Evolutionary conservation across 148 eudicot genomes (phyloP).

Genomic region (Gaultheria prostrata): DNA sequence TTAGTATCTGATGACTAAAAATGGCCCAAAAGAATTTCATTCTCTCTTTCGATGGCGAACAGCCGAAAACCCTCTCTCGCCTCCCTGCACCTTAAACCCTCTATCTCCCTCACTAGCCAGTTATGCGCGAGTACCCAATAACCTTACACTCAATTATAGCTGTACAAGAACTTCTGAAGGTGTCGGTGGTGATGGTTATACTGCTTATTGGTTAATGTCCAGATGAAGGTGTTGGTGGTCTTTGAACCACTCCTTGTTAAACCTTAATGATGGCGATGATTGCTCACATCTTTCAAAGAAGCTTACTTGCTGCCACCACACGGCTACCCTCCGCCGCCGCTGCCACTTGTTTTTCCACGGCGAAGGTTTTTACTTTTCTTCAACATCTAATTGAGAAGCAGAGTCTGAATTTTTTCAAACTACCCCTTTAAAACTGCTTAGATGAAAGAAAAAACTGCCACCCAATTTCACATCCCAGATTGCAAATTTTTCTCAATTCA

Average conservation of each 20-base stretch:
- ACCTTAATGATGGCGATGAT: conserved; percentile 32
- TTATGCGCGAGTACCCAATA: not conserved
- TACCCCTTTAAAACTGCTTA: no score
- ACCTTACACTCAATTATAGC: not conserved
- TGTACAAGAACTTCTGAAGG: not conserved
- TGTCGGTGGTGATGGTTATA: not conserved
- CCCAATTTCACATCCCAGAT: no score
- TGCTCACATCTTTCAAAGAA: conserved; percentile 18
- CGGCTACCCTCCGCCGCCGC: not conserved
- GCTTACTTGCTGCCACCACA: conserved; percentile 11
- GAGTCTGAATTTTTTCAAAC: no score
- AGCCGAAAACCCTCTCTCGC: not conserved
- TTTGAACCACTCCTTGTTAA: conserved; percentile 17
- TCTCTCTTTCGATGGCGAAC: not conserved
- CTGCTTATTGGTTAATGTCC: not conserved
- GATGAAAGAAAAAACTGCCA: no score
- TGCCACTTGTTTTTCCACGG: not conserved
- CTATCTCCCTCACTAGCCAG: not conserved
- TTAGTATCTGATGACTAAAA: no score
- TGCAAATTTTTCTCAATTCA: not conserved
- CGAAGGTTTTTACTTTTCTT: conserved; percentile 7
- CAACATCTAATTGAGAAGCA: not conserved
- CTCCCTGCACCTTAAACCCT: not conserved
- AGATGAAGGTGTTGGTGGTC: conserved; percentile 15
- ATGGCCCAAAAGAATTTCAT: no score